Evolutionary conservation across 2,329 filamentous ascomycete genomes (phyloP).

Genomic region (Sclerotinia borealis): DNA sequence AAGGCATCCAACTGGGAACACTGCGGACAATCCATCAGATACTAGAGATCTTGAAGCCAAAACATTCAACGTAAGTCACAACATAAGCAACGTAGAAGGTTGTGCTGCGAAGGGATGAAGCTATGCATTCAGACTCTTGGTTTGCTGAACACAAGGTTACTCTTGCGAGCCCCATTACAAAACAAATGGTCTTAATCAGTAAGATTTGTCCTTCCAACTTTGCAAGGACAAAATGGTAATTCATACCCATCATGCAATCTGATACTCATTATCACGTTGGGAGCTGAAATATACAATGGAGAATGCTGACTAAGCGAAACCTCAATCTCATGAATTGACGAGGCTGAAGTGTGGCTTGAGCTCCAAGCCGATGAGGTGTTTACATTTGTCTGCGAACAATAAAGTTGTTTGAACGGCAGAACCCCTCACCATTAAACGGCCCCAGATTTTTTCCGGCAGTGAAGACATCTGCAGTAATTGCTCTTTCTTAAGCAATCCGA

Average conservation of each 20-base stretch:
- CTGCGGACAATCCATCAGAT: background rate
- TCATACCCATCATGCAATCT: too few relatives aligned
- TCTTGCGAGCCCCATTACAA: background rate
- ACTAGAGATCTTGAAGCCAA: too few relatives aligned
- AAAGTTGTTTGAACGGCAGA: background rate
- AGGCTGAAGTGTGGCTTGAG: conserved; percentile 9
- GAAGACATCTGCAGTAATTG: background rate
- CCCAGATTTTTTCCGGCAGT: background rate
- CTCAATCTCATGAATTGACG: background rate
- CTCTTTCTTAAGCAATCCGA: background rate
- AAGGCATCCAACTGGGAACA: background rate
- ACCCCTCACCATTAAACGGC: background rate
- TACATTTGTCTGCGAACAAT: background rate
- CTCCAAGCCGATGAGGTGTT: conserved; percentile 7
- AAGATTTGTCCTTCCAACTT: too few relatives aligned
- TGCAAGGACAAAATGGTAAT: background rate
- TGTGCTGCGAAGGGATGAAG: background rate
- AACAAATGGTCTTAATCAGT: too few relatives aligned
- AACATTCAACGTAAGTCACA: too few relatives aligned
- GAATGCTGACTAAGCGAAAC: background rate
- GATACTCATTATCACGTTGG: too few relatives aligned
- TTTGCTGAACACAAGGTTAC: background rate
- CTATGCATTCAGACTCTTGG: background rate
- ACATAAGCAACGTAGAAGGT: too few relatives aligned
- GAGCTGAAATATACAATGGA: too few relatives aligned